Evolutionary conservation across 139 green algal genomes (phyloP).

Genomic region (Chlorella vulgaris): DNA sequence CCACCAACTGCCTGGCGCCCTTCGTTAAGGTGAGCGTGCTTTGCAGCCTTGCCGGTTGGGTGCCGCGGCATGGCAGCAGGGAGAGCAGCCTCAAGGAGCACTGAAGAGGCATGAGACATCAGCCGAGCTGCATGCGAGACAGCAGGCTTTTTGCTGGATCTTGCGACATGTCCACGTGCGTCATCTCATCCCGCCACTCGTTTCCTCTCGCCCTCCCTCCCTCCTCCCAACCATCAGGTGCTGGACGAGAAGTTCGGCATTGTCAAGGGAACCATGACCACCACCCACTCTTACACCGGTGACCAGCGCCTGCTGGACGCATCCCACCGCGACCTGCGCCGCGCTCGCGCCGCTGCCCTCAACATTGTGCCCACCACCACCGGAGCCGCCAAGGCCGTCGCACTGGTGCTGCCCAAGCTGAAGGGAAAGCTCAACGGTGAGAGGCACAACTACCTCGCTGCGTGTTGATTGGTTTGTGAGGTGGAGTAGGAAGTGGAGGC

Average conservation of each 20-base stretch:
- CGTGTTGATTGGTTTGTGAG: not conserved
- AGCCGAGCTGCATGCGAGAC: too few species aligned
- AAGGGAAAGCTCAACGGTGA: constrained; percentile 95
- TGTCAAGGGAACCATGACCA: constrained; percentile 99
- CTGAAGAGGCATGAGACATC: too few species aligned
- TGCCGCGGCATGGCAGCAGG: not conserved
- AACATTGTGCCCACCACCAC: constrained; percentile 99
- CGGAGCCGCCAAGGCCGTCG: constrained; percentile 97
- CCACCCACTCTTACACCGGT: constrained; percentile 99
- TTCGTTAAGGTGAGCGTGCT: constrained; percentile 92
- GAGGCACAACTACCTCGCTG: not conserved
- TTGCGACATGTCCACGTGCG: too few species aligned
- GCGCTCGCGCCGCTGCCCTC: constrained; percentile 94
- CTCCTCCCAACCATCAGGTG: constrained; percentile 64
- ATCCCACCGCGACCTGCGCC: constrained; percentile 86
- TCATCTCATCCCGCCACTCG: too few species aligned
- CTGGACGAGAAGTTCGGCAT: constrained; percentile 99
- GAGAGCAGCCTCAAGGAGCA: too few species aligned
- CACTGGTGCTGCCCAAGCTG: constrained; percentile 91
- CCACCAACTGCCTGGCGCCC: constrained; percentile 99
- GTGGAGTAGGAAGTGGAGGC: not conserved
- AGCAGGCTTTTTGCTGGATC: too few species aligned
- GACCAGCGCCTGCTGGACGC: constrained; percentile 99
- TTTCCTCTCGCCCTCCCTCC: too few species aligned
- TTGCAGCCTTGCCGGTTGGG: not conserved